A percentile compares a stretch with the other conserved stretches of the same genome.
Evolutionary conservation across 805 yeast species (phyloP).

Genomic region (Vanderwaltozyma yarrowii): DNA sequence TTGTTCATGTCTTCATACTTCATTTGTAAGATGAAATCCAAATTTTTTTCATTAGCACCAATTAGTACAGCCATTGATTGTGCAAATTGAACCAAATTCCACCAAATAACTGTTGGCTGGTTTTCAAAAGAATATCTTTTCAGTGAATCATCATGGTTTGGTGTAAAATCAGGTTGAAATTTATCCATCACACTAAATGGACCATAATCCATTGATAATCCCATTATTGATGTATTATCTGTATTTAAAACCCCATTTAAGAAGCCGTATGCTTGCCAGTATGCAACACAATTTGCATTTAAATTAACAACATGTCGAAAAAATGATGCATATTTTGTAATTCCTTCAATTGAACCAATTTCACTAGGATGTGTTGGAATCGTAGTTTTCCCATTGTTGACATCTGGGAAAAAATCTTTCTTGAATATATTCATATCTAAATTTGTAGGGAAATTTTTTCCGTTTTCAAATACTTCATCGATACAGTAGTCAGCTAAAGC

Average conservation of each 20-base stretch:
- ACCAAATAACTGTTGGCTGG: constrained; percentile 83
- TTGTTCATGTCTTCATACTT: constrained; percentile 33
- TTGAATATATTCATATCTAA: constrained; percentile 15
- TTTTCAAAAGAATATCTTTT: constrained; percentile 70
- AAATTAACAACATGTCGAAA: constrained; percentile 60
- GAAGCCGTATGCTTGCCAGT: constrained; percentile 88
- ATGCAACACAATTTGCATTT: constrained; percentile 69
- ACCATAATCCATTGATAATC: constrained; percentile 86
- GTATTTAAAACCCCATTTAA: constrained; percentile 91
- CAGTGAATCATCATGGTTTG: constrained; percentile 77
- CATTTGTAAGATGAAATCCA: constrained; percentile 30
- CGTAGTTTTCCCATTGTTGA: constrained; percentile 14
- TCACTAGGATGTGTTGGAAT: constrained; percentile 8
- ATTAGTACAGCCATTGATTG: constrained; percentile 74
- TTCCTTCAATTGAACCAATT: constrained; percentile 23
- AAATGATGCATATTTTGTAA: constrained; percentile 57
- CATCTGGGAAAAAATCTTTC: constrained; percentile 22
- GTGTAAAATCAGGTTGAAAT: constrained; percentile 72
- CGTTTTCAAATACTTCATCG: constrained; percentile 43
- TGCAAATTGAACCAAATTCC: constrained; percentile 80
- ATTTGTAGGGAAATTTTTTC: constrained; percentile 22
- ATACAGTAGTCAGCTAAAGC: constrained; percentile 65
- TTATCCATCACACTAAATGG: constrained; percentile 88
- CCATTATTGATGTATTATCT: constrained; percentile 85
- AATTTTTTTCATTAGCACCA: constrained; percentile 53